Conservation (phyloP, 108 stramenopile genomes). For the Fragilaria radians region DNA sequence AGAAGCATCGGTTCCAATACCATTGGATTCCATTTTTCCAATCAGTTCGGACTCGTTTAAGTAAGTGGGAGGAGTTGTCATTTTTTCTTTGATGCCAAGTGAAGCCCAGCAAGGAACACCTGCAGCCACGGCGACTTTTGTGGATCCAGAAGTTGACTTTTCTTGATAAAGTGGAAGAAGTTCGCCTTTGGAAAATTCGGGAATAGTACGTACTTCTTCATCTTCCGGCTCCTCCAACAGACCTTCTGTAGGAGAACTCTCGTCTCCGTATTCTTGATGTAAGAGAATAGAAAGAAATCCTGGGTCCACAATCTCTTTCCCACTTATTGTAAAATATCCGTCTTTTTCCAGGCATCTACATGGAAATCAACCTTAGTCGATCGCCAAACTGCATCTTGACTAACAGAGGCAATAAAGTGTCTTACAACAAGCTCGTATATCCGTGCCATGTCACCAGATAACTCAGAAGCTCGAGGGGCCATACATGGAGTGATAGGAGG, state of each 20-base stretch:
- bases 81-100: constrained; percentile 71
- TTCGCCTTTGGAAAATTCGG: constrained; percentile 72
- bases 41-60: constrained; percentile 88
- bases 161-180: constrained; percentile 33
- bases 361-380: constrained; percentile 64
- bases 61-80: constrained; percentile 83
- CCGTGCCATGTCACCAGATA: constrained; percentile 76
- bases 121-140: constrained; percentile 42
- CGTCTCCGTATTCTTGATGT: constrained; percentile 79
- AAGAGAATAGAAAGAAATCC: constrained; percentile 80
- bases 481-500: constrained; percentile 83
- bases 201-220: constrained; percentile 67
- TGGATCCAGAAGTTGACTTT: constrained; percentile 15
- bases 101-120: constrained; percentile 48
- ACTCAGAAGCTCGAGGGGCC: constrained; percentile 44
- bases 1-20: constrained; percentile 82
- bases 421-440: constrained; percentile 81
- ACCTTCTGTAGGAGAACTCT: constrained; percentile 22
- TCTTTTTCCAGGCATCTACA: constrained; percentile 66
- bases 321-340: constrained; percentile 63
- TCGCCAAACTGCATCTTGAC: constrained; percentile 80
- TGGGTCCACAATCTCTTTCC: constrained; percentile 62
- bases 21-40: constrained; percentile 83
- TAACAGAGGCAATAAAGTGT: constrained; percentile 86
- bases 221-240: constrained; percentile 48